Evolutionary conservation across 31 red algal species (phyloP).

Genomic region (Endocladia muricata): DNA sequence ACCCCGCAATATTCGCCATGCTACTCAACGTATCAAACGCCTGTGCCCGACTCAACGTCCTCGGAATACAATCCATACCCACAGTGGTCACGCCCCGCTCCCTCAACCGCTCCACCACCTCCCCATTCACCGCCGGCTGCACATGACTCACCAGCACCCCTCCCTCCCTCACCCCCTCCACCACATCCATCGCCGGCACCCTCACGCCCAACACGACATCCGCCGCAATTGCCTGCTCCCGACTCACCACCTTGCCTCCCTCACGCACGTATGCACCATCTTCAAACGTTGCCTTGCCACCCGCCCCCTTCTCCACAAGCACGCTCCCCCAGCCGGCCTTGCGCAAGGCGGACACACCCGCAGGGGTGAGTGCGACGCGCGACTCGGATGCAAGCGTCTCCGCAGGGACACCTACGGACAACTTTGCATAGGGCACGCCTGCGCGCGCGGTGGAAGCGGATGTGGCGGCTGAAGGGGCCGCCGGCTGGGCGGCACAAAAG

Average conservation of each 20-base stretch:
- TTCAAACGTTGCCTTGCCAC: conserved; percentile 12
- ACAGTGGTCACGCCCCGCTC: conserved; percentile 33
- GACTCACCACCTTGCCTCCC: conserved; percentile 19
- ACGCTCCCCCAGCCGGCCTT: conserved; percentile 24
- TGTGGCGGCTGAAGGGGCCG: neutral
- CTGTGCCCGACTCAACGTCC: conserved; percentile 63
- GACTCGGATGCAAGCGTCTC: conserved; percentile 39
- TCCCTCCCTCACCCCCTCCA: conserved; percentile 26
- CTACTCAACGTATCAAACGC: conserved; percentile 67
- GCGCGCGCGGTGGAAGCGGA: conserved; percentile 9
- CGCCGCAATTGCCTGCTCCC: conserved; percentile 24
- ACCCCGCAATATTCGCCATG: conserved; percentile 73
- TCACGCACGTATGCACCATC: conserved; percentile 33
- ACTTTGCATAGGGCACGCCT: conserved; percentile 56
- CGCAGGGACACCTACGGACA: conserved; percentile 47
- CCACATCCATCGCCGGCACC: conserved; percentile 11
- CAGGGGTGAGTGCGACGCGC: conserved; percentile 63
- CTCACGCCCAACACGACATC: conserved; percentile 64
- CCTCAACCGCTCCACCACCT: conserved; percentile 29
- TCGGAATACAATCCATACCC: conserved; percentile 68
- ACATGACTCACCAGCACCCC: conserved; percentile 41
- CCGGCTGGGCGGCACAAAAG: neutral
- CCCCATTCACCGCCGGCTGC: conserved; percentile 58
- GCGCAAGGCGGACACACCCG: conserved; percentile 1
- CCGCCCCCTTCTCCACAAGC: conserved; percentile 33